Conservation (phyloP, 2,329 filamentous ascomycete species). For the Paraconiothyrium sp. region DNA sequence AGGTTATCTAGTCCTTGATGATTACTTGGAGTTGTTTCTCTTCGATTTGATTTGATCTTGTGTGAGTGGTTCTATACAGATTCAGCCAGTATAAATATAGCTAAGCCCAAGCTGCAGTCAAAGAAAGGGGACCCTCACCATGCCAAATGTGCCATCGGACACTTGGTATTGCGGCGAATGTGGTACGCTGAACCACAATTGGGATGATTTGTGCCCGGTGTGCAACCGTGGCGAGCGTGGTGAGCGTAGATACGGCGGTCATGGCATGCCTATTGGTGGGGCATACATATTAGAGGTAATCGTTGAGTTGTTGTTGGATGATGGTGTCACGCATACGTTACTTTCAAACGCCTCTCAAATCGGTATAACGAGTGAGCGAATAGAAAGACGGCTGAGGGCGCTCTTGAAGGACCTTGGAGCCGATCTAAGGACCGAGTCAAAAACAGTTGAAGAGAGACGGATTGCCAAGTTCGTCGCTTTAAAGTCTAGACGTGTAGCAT, state of each 20-base stretch:
- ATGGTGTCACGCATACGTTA: not conserved
- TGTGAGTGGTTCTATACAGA: too few species aligned
- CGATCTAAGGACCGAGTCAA: not conserved
- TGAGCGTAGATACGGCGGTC: too few species aligned
- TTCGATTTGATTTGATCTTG: too few species aligned
- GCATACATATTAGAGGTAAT: not conserved
- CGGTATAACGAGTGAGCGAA: not conserved
- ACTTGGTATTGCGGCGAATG: not conserved
- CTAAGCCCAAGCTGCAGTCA: too few species aligned
- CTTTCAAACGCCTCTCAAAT: not conserved
- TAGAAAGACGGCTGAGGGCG: not conserved
- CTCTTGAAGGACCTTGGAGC: not conserved
- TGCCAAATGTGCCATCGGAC: not conserved
- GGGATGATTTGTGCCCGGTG: not conserved
- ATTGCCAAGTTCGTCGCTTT: not conserved
- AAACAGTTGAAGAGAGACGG: not conserved
- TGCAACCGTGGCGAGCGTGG: not conserved
- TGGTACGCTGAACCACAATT: not conserved
- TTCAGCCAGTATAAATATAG: too few species aligned
- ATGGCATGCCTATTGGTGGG: too few species aligned
- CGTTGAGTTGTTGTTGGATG: not conserved
- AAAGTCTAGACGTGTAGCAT: not conserved
- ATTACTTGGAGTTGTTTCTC: too few species aligned
- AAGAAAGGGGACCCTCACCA: not conserved
- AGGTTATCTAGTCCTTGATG: too few species aligned